These are phyloP conservation scores for Backusella luteola DNA, from an alignment of 192 early-diverging fungal genomes.

Conservation along the genomic window DNA sequence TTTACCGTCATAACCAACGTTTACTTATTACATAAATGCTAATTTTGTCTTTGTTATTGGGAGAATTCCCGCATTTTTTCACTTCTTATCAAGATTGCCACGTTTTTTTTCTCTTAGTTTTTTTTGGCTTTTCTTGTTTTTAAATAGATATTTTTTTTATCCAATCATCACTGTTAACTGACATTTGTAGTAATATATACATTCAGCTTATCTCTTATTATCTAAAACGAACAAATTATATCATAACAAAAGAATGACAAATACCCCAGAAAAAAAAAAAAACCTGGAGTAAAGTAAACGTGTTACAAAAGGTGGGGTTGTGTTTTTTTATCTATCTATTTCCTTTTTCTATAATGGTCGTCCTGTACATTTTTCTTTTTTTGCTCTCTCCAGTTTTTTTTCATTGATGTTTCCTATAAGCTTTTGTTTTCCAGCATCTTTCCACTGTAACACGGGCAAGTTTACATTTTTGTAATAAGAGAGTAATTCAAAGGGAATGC, in stretches of 20 bases:
- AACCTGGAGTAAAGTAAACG: neutral
- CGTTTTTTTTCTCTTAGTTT: neutral
- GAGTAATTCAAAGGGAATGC: neutral
- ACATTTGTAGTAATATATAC: neutral
- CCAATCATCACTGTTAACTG: neutral
- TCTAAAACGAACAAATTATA: neutral
- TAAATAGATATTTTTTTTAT: neutral
- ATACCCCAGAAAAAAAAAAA: neutral
- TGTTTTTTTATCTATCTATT: neutral
- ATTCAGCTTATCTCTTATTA: neutral
- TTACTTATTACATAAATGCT: neutral
- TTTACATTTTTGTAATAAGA: neutral
- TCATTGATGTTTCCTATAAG: neutral
- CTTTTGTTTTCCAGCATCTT: neutral
- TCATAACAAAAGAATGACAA: neutral
- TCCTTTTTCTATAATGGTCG: neutral
- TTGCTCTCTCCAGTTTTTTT: neutral
- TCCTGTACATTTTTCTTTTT: neutral
- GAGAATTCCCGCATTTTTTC: constrained; percentile 1
- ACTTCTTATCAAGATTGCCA: neutral
- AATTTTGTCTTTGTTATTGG: neutral
- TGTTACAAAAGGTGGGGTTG: constrained; percentile 3
- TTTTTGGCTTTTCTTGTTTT: neutral
- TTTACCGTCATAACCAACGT: neutral
- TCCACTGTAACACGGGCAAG: neutral